Percentiles rank a stretch among this genome's conserved stretches.
Evolutionary conservation across 805 yeast species (phyloP).

Genomic region (Schizosaccharomyces lindneri): DNA sequence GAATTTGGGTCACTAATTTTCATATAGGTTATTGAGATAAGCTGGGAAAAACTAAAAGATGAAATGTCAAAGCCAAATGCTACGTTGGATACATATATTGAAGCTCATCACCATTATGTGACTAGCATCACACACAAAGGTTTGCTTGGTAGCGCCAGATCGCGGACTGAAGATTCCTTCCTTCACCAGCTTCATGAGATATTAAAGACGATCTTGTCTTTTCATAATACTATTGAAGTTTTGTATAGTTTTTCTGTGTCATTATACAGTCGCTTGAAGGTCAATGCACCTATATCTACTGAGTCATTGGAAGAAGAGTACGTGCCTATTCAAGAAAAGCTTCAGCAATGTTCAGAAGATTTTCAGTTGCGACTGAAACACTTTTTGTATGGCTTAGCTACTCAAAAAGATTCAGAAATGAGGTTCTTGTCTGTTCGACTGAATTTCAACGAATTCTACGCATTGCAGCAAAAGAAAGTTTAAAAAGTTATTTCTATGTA

Average conservation of each 20-base stretch:
- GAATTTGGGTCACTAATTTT: too few species aligned
- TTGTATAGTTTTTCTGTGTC: slow-evolving; percentile 10
- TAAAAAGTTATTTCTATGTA: not conserved
- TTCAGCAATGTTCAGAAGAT: not conserved
- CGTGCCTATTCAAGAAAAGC: not conserved
- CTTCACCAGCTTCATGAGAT: slow-evolving; percentile 14
- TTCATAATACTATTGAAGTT: slow-evolving; percentile 7
- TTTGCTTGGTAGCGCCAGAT: slow-evolving; percentile 12
- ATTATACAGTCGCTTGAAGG: not conserved
- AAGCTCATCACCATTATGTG: slow-evolving; percentile 14
- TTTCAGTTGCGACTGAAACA: not conserved
- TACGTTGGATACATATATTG: slow-evolving; percentile 15
- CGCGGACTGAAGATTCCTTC: slow-evolving; percentile 5
- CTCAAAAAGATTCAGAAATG: slow-evolving; percentile 14
- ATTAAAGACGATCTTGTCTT: slow-evolving; percentile 11
- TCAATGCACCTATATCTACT: not conserved
- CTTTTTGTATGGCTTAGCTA: slow-evolving; percentile 8
- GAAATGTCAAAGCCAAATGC: slow-evolving; percentile 10
- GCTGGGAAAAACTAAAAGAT: slow-evolving; percentile 14
- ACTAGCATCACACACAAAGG: slow-evolving; percentile 13
- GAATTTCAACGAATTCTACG: slow-evolving; percentile 16
- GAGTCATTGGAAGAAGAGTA: not conserved
- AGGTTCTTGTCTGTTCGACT: slow-evolving; percentile 15
- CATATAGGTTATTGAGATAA: slow-evolving; percentile 13
- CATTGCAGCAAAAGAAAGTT: slow-evolving; percentile 1